Conservation (phyloP, 148 eudicot genomes). For the Rhododendron mucronatum region DNA sequence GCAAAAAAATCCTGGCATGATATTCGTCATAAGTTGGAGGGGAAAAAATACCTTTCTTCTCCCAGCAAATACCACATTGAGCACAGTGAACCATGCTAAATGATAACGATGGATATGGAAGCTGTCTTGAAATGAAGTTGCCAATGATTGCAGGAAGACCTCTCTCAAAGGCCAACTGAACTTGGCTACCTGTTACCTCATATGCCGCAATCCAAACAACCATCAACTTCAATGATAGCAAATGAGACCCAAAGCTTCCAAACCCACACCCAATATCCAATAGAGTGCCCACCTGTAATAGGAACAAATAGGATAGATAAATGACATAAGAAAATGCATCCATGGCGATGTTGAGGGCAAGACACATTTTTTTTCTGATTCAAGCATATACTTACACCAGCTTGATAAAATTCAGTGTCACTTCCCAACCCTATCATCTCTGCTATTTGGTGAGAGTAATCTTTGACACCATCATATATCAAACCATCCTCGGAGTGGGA, state of each 20-base stretch:
- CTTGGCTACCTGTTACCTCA: slow-evolving; percentile 94
- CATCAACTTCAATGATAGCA: slow-evolving; percentile 79
- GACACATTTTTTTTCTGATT: not conserved
- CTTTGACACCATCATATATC: slow-evolving; percentile 84
- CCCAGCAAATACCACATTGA: slow-evolving; percentile 91
- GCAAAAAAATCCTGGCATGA: not conserved
- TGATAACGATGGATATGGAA: slow-evolving; percentile 90
- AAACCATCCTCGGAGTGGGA: slow-evolving; percentile 84
- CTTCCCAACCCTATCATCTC: slow-evolving; percentile 85
- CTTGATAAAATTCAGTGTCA: slow-evolving; percentile 67
- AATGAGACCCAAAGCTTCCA: slow-evolving; percentile 95
- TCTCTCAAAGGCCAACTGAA: slow-evolving; percentile 89
- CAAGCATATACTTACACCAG: slow-evolving; percentile 62
- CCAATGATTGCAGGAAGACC: slow-evolving; percentile 95
- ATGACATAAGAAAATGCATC: not conserved
- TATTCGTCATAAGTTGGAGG: not conserved
- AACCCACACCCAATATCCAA: slow-evolving; percentile 96
- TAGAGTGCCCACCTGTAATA: slow-evolving; percentile 63
- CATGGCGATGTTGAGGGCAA: not conserved
- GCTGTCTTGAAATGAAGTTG: slow-evolving; percentile 76
- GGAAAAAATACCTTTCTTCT: slow-evolving; percentile 60
- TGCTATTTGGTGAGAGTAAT: slow-evolving; percentile 87
- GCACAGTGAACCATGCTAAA: slow-evolving; percentile 97
- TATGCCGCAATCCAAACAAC: slow-evolving; percentile 78
- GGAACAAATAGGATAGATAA: not conserved